phyloP scores from a whole-genome alignment of 768 basidiomycete genomes.

The Mycena epipterygia region DNA sequence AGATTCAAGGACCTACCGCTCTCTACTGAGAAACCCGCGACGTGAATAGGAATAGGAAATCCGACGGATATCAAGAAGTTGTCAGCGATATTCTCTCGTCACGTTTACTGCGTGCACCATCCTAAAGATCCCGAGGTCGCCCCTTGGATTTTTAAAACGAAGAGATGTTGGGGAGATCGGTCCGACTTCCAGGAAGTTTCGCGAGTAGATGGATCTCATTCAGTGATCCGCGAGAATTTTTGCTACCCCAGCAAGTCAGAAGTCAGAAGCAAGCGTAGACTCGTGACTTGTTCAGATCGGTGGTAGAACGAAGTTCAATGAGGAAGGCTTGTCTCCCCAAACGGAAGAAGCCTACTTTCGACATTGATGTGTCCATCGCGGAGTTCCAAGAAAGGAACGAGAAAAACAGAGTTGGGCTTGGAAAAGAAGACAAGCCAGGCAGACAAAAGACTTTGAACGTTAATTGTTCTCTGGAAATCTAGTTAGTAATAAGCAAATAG shows the following conservation, averaged over 20 bases:
- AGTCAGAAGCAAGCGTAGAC: background rate
- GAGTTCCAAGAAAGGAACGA: background rate
- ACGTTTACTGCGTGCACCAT: background rate
- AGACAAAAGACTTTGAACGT: background rate
- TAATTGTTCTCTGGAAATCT: too few relatives aligned
- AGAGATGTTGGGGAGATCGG: background rate
- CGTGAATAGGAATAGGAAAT: background rate
- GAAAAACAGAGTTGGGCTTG: background rate
- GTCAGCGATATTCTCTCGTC: background rate
- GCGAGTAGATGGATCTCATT: background rate
- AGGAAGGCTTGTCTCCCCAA: too few relatives aligned
- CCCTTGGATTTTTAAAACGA: background rate
- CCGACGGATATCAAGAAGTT: background rate
- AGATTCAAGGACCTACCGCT: constrained; percentile 21
- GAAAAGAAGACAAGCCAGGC: background rate
- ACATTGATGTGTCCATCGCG: too few relatives aligned
- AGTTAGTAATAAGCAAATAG: background rate
- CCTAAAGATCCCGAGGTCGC: background rate
- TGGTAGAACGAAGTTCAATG: background rate
- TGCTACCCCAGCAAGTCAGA: background rate
- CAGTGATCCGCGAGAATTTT: constrained; percentile 19
- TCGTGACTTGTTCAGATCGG: background rate
- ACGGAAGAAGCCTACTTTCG: too few relatives aligned
- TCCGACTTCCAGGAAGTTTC: constrained; percentile 6
- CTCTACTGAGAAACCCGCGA: constrained; percentile 21